Base-by-base conservation (phyloP, 2,329 filamentous ascomycete species). In the Sarocladium oryzae region DNA sequence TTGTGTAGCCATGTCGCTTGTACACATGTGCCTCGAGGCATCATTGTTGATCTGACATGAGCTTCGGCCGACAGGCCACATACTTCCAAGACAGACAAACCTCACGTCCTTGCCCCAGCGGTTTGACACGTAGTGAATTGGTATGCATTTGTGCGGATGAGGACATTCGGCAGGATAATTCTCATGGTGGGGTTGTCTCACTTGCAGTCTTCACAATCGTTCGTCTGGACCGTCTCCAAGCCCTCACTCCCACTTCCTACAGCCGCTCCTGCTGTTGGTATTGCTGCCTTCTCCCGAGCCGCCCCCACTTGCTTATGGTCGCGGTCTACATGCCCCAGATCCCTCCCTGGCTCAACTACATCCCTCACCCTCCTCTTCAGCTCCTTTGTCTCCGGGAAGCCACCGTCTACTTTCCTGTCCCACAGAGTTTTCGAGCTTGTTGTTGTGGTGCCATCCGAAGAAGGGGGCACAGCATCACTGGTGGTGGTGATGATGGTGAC, bases 371-470 rank as follows among this genome's bases (percentile, higher is more conserved):
- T 77, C 54, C 89, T 83, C 71, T 97, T 96, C 38, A 96, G 77
- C 58, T 92, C 85, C 69, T 96, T 96, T 2, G 88, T 90, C 71
- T 96, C 90, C 54, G 92, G 93, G 68, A 99, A 99, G 0, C 93
- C 91, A 26, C 88, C 88, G 63, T 96, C 85, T 3, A 69, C 64
- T 66, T 90, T 95, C 55, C 93, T 80, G 73, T 97, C 89, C 93
- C 93, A 99, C 28, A 97, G 73, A 2, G 86, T 63, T 26, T 76
- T 79, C 52, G 78, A 72, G 55, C 72, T 60, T 23, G 45, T 38
- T n/a, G 48, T 18, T 24, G 35, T 10, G 9, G 48, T 20, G 33
- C 26, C 15, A 56, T 54, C 24, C 4, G 9, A 32, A 28, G 16
- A 13, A 30, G 28, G 28, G 13, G 50, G 41, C 24, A 20, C 28